A percentile compares a stretch with the other conserved stretches of the same genome.
Evolutionary conservation across 2,329 filamentous ascomycete species (phyloP).

Genomic region (Stagonosporopsis tanaceti): DNA sequence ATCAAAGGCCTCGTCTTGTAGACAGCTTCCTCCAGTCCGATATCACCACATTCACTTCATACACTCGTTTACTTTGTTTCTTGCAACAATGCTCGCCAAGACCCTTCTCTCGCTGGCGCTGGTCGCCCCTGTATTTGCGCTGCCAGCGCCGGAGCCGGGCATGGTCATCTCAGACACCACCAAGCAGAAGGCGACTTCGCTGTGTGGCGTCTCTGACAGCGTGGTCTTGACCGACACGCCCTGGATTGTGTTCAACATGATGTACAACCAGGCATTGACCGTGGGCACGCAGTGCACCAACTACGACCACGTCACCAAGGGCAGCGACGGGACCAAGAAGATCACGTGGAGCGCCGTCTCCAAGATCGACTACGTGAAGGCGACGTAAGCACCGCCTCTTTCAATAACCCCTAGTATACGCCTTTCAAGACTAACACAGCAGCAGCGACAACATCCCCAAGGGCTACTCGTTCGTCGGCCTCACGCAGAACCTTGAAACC

Average conservation of each 20-base stretch:
- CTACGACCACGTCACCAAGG: slow-evolving; percentile 45
- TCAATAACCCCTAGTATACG: no score
- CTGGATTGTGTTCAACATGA: slow-evolving; percentile 58
- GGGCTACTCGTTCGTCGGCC: slow-evolving; percentile 56
- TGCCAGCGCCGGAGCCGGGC: slow-evolving; percentile 21
- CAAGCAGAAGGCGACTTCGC: slow-evolving; percentile 24
- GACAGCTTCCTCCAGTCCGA: not conserved
- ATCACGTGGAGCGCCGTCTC: slow-evolving; percentile 53
- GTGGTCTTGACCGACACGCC: slow-evolving; percentile 50
- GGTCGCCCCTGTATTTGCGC: slow-evolving; percentile 17
- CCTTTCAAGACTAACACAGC: slow-evolving; percentile 2
- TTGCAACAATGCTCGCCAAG: slow-evolving; percentile 9
- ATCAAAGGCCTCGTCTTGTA: not conserved
- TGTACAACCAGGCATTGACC: slow-evolving; percentile 53
- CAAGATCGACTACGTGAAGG: slow-evolving; percentile 48
- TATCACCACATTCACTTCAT: not conserved
- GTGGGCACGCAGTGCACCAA: slow-evolving; percentile 53
- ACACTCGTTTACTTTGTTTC: slow-evolving; percentile 4
- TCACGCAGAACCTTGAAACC: slow-evolving; percentile 54
- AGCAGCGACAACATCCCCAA: slow-evolving; percentile 52
- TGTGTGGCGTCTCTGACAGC: slow-evolving; percentile 27
- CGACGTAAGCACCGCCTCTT: slow-evolving; percentile 19
- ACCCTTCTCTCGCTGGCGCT: slow-evolving; percentile 22
- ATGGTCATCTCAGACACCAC: slow-evolving; percentile 24
- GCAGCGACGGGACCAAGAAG: slow-evolving; percentile 42